Conservation (phyloP, 2,329 filamentous ascomycete genomes). For the Nemania bipapillata region DNA sequence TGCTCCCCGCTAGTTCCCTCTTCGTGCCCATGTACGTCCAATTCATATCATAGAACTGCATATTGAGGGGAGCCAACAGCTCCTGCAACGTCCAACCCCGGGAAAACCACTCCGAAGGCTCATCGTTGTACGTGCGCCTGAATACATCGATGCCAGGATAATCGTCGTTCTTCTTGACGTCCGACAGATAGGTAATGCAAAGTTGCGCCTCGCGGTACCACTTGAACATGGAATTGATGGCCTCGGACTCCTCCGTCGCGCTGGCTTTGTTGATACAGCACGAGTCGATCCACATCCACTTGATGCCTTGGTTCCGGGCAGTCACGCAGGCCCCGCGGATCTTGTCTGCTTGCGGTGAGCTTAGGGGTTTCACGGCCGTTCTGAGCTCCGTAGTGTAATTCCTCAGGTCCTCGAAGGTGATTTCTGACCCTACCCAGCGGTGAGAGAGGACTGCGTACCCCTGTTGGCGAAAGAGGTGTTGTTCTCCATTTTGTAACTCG, state of each 20-base stretch:
- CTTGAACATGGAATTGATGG: conserved; percentile 47
- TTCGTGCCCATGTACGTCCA: conserved; percentile 44
- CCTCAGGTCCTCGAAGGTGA: conserved; percentile 25
- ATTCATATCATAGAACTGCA: conserved; percentile 45
- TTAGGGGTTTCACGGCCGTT: conserved; percentile 13
- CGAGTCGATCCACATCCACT: conserved; percentile 54
- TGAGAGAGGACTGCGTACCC: conserved; percentile 41
- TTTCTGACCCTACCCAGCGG: conserved; percentile 35
- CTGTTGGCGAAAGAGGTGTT: conserved; percentile 7
- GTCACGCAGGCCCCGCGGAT: conserved; percentile 32
- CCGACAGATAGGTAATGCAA: conserved; percentile 52
- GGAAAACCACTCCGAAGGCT: conserved; percentile 36
- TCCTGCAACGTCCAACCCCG: conserved; percentile 31
- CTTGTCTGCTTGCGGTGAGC: conserved; percentile 18
- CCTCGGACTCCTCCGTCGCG: conserved; percentile 54
- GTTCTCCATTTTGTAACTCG: conserved; percentile 2
- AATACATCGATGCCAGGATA: conserved; percentile 25
- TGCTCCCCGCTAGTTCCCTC: conserved; percentile 29
- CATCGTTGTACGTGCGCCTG: conserved; percentile 5
- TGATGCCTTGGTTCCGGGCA: conserved; percentile 44
- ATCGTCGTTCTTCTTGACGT: conserved; percentile 34
- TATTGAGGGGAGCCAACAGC: conserved; percentile 40
- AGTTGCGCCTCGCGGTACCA: conserved; percentile 52
- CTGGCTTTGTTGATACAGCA: conserved; percentile 33
- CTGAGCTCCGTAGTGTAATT: conserved; percentile 7